Evolutionary conservation across 2,329 filamentous ascomycete species (phyloP), one percentile per base, ranked within the genome.

Genomic region (Fusarium nanum): DNA sequence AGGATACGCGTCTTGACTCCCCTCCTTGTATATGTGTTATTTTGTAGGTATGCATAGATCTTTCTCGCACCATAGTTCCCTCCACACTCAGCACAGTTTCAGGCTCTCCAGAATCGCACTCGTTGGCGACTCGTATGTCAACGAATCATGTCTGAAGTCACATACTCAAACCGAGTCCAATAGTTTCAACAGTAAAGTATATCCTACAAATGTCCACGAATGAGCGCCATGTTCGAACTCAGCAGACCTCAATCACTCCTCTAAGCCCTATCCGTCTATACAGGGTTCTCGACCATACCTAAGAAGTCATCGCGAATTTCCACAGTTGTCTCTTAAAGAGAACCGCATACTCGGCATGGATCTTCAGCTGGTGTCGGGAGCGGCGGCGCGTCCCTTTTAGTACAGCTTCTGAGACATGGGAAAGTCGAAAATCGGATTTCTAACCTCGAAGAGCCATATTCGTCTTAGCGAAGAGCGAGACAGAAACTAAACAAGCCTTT

Each of bases 341-440:
- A 41, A 50, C 13, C 6, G 56, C 63, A 63, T 57, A 40, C 34
- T 30, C 53, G 20, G 34, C 30, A 22, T 28, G 53, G 41, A 47
- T 45, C 53, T 60, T 67, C 67, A 70, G 67, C 67, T 67, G 49
- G 58, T 45, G 47, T 63, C 53, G 28, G 45, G 50, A 54, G n/a
- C 53, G 57, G 62, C 50, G 53, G 48, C 30, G 52, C 42, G 60
- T 59, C 67, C 44, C 63, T 64, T 71, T 56, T 22, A 40, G 64
- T 25, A 37, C 27, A n/a, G 10, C 5, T 12, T 55, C 49, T 64
- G 28, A 70, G 50, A 70, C 67, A 71, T 55, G 23, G 46, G 30
- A 44, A 67, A 54, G 54, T 68, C 22, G 40, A 57, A 22, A 60
- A 42, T 48, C 46, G 40, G 53, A 64, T 60, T 48, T 46, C 47